A percentile compares a stretch with the other conserved stretches of the same genome.
These are phyloP conservation scores for Persicaria maculosa DNA, from an alignment of 148 eudicot genomes.

Conservation along the genomic window DNA sequence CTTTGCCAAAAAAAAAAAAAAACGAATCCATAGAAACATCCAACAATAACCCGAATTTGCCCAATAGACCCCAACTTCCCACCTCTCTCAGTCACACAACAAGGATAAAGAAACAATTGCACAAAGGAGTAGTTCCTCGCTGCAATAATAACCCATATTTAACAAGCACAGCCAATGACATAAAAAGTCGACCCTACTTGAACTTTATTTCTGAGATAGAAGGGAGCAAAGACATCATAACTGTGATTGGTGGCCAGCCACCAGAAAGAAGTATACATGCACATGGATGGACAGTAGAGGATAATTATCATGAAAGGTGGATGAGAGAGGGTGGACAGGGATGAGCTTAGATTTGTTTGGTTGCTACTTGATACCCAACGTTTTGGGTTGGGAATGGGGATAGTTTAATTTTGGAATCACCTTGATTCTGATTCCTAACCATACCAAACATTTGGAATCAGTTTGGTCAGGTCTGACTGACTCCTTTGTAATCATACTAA, in stretches of 20 bases:
- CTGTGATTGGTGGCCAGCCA: not conserved
- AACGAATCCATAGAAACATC: not conserved
- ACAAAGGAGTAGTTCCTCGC: not conserved
- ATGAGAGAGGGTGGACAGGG: not conserved
- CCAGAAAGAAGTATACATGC: not conserved
- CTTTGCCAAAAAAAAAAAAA: not conserved
- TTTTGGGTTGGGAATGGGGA: not conserved
- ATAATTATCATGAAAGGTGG: not conserved
- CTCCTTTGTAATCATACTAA: not conserved
- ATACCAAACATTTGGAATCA: not conserved
- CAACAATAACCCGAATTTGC: not conserved
- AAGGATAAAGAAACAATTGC: not conserved
- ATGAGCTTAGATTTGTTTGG: not conserved
- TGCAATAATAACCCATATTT: too few relatives aligned
- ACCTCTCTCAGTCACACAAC: not conserved
- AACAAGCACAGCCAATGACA: too few relatives aligned
- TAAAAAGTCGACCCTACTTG: too few relatives aligned
- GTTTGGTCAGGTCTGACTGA: too few relatives aligned
- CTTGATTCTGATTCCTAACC: not conserved
- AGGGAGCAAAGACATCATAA: not conserved
- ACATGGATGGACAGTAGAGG: not conserved
- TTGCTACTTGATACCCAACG: not conserved
- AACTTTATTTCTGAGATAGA: not conserved
- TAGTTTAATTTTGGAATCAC: not conserved
- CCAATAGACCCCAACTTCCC: not conserved